Conservation (phyloP, 129 eudicot species). For the Lactuca sativa region DNA sequence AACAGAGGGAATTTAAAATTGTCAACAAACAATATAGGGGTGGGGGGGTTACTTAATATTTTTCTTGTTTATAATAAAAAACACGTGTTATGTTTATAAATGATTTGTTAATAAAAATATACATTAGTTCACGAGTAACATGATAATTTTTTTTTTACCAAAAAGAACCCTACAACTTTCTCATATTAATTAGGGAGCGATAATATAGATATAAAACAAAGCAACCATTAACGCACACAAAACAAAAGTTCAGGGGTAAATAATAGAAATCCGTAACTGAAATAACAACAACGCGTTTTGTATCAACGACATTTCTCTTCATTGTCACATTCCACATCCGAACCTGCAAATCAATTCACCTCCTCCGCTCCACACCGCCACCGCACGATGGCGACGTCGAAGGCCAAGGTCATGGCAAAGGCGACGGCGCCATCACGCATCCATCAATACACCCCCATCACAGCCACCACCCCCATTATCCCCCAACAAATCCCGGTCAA, state of each 20-base stretch:
- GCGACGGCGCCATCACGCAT: constrained; percentile 19
- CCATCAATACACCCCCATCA: constrained; percentile 24
- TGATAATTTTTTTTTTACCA: no score
- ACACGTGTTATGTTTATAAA: no score
- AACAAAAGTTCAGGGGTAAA: constrained; percentile 2
- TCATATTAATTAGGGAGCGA: background rate
- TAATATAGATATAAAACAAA: background rate
- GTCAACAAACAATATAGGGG: no score
- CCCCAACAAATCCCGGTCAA: background rate
- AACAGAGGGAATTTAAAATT: no score
- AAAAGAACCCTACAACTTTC: background rate
- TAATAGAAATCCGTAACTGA: constrained; percentile 16
- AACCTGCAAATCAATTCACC: constrained; percentile 9
- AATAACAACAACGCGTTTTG: background rate
- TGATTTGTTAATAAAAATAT: no score
- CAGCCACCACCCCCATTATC: background rate
- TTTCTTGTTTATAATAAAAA: no score
- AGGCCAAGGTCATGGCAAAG: constrained; percentile 1
- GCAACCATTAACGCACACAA: background rate
- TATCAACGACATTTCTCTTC: constrained; percentile 1
- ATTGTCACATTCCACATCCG: background rate
- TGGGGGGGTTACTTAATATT: no score
- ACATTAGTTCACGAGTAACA: no score
- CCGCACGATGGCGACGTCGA: constrained; percentile 15
- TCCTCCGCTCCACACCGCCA: constrained; percentile 14